phyloP scores from a whole-genome alignment of 2,329 filamentous ascomycete species.

The Thelonectria discophora region DNA sequence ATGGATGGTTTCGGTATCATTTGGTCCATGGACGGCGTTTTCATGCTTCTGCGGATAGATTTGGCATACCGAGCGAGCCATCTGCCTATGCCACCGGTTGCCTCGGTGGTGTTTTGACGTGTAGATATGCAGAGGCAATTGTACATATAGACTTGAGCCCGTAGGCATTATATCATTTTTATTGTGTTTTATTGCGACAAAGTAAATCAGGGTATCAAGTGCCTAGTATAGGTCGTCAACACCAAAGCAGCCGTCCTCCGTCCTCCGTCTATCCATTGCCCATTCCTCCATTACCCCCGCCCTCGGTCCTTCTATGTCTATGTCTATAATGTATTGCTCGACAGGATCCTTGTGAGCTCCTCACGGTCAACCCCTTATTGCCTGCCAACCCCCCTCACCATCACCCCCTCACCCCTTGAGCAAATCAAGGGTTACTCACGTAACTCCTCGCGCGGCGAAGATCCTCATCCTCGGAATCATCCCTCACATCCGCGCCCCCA shows the following conservation, averaged over 20 bases:
- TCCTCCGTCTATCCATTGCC: constrained; percentile 2
- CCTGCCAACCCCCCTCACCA: neutral
- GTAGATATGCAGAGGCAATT: too few relatives aligned
- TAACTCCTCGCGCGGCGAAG: constrained; percentile 56
- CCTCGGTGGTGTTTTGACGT: too few relatives aligned
- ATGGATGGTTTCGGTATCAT: constrained; percentile 18
- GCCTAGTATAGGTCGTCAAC: constrained; percentile 23
- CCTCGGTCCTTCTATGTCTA: neutral
- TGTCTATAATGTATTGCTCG: neutral
- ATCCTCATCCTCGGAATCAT: constrained; percentile 50
- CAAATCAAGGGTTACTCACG: constrained; percentile 57
- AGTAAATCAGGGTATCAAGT: constrained; percentile 36
- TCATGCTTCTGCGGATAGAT: too few relatives aligned
- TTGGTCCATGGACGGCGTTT: neutral
- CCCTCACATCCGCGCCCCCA: constrained; percentile 39
- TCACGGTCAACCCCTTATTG: too few relatives aligned
- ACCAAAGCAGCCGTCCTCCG: constrained; percentile 15
- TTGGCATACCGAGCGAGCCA: too few relatives aligned
- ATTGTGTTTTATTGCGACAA: constrained; percentile 4
- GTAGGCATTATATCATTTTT: constrained; percentile 7
- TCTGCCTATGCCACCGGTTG: too few relatives aligned
- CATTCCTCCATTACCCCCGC: too few relatives aligned
- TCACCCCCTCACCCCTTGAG: too few relatives aligned
- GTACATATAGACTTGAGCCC: too few relatives aligned
- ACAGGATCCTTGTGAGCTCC: too few relatives aligned